Evolutionary conservation across 2,329 filamentous ascomycete species (phyloP).

Genomic region (Pseudopithomyces chartarum): DNA sequence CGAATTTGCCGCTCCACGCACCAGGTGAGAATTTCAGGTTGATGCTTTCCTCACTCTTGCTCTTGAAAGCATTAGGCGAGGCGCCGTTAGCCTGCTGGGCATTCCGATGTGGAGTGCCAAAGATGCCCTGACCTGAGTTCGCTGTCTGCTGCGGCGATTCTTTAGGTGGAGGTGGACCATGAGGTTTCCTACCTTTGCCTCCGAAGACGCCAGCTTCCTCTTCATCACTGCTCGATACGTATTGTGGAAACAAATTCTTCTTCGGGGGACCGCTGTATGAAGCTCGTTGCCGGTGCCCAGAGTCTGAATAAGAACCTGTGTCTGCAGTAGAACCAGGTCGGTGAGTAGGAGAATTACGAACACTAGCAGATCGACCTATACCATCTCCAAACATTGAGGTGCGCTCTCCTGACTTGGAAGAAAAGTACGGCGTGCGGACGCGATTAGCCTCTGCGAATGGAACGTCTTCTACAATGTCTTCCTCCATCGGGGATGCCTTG

Average conservation of each 20-base stretch:
- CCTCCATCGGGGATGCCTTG: slow-evolving; percentile 43
- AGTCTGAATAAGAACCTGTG: slow-evolving; percentile 35
- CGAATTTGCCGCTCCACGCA: slow-evolving; percentile 54
- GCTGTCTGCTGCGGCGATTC: slow-evolving; percentile 19
- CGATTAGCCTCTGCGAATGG: slow-evolving; percentile 55
- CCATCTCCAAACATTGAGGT: slow-evolving; percentile 60
- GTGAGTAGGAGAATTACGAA: slow-evolving; percentile 53
- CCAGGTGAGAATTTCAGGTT: slow-evolving; percentile 55
- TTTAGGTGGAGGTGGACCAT: slow-evolving; percentile 19
- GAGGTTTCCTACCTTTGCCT: slow-evolving; percentile 14
- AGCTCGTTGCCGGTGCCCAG: slow-evolving; percentile 33
- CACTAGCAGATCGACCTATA: slow-evolving; percentile 59
- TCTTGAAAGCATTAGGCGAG: slow-evolving; percentile 43
- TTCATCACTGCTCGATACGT: slow-evolving; percentile 38
- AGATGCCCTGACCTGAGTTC: slow-evolving; percentile 21
- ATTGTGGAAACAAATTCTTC: slow-evolving; percentile 30
- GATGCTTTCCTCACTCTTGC: slow-evolving; percentile 55
- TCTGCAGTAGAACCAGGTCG: slow-evolving; percentile 29
- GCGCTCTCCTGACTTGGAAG: slow-evolving; percentile 59
- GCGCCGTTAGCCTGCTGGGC: slow-evolving; percentile 16
- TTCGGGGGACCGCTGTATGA: slow-evolving; percentile 28
- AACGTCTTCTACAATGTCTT: slow-evolving; percentile 29
- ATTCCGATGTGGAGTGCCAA: slow-evolving; percentile 24
- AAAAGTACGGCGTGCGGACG: slow-evolving; percentile 58
- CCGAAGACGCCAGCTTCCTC: slow-evolving; percentile 27